Percentiles rank a stretch among this genome's conserved stretches.
These are phyloP conservation scores for Thalassiosira ordinaria DNA, from an alignment of 352 stramenopile genomes.

Conservation along the genomic window DNA sequence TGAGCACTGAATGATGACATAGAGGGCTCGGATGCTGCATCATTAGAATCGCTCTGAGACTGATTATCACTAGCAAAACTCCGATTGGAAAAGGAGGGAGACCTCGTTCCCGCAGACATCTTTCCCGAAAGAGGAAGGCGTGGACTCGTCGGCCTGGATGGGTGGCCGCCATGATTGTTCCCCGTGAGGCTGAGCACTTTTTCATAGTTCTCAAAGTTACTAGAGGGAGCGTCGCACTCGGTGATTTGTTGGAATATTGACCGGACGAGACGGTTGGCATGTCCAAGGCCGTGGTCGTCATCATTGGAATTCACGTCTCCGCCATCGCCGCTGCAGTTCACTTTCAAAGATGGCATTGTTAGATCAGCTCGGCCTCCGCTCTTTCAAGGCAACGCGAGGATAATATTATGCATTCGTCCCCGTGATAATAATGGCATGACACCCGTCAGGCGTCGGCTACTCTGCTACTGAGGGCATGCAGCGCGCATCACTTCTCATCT, in stretches of 20 bases:
- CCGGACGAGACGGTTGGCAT: slow-evolving; percentile 57
- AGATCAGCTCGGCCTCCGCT: too few species aligned
- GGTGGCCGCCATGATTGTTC: slow-evolving; percentile 18
- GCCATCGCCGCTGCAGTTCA: slow-evolving; percentile 1
- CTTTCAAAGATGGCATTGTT: slow-evolving; percentile 25
- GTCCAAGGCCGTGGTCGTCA: slow-evolving; percentile 33
- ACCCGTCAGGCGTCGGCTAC: too few species aligned
- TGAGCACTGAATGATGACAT: slow-evolving; percentile 12
- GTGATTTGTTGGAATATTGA: slow-evolving; percentile 77
- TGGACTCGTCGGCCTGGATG: background rate
- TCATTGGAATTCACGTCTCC: background rate
- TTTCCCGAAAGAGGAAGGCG: background rate
- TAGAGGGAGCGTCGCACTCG: slow-evolving; percentile 73
- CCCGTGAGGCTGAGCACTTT: slow-evolving; percentile 4
- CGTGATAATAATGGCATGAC: too few species aligned
- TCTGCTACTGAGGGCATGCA: too few species aligned
- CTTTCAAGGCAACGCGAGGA: too few species aligned
- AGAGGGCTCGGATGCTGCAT: slow-evolving; percentile 49
- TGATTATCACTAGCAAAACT: slow-evolving; percentile 21
- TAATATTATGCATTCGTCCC: too few species aligned
- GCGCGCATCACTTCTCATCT: too few species aligned
- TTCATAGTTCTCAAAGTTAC: slow-evolving; percentile 64
- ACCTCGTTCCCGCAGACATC: background rate
- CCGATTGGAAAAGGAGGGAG: slow-evolving; percentile 5
- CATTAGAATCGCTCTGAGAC: slow-evolving; percentile 34